A percentile compares a stretch with the other conserved stretches of the same genome.
Evolutionary conservation across 2,329 filamentous ascomycete species (phyloP).

Genomic region (Phaeosphaeria sp.): DNA sequence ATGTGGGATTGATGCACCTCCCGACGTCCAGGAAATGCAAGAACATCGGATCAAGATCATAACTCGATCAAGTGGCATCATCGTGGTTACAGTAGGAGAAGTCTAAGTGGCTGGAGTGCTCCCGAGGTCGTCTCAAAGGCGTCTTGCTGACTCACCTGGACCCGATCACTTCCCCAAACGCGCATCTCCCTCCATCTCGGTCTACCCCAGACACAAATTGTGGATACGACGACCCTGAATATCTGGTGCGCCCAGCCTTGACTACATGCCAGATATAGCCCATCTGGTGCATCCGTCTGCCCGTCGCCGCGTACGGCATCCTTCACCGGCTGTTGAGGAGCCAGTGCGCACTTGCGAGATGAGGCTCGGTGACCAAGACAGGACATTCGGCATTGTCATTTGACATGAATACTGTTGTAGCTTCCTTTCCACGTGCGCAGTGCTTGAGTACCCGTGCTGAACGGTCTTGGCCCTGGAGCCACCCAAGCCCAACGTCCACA

Average conservation of each 20-base stretch:
- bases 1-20: not conserved
- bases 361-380: not conserved
- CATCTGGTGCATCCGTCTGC: not conserved
- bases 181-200: not conserved
- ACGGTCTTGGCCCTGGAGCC: constrained; percentile 20
- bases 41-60: not conserved
- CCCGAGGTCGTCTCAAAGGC: not conserved
- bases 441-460: not conserved
- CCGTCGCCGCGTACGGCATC: not conserved
- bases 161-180: not conserved
- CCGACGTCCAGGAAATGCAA: not conserved
- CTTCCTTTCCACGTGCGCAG: not conserved
- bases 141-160: not conserved
- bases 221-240: not conserved
- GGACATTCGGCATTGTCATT: not conserved
- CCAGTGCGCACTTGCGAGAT: not conserved
- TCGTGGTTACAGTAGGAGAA: not conserved
- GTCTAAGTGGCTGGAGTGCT: not conserved
- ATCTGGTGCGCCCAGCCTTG: not conserved
- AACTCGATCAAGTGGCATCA: not conserved
- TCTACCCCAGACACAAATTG: not conserved
- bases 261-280: not conserved
- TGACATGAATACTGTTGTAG: not conserved
- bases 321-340: not conserved
- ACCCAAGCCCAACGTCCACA: constrained; percentile 36